Percentiles rank a stretch among this genome's conserved stretches.
Evolutionary conservation across 352 stramenopile species (phyloP).

Genomic region (Phytophthora hybrid): DNA sequence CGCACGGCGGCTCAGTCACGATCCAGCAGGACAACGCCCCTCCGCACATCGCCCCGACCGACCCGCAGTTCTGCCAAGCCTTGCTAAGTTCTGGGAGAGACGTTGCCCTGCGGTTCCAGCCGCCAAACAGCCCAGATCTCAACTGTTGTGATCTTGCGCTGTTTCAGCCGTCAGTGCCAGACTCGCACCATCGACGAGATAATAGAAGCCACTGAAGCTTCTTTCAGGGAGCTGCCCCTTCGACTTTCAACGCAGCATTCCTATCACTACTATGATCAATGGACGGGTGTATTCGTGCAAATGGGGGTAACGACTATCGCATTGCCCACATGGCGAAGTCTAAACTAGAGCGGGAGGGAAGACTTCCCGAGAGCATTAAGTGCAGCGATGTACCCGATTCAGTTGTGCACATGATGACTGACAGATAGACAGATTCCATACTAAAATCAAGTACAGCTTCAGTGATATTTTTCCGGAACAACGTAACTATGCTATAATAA

Average conservation of each 20-base stretch:
- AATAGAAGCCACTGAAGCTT: not conserved
- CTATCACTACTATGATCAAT: slow-evolving; percentile 17
- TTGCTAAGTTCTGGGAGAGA: not conserved
- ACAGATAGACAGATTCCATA: slow-evolving; percentile 15
- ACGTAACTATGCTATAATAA: slow-evolving; percentile 2
- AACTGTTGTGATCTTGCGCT: slow-evolving; percentile 8
- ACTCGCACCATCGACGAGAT: slow-evolving; percentile 9
- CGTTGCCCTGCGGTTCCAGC: slow-evolving; percentile 10
- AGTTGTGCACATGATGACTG: slow-evolving; percentile 15
- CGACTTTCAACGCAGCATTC: slow-evolving; percentile 15
- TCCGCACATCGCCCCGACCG: not conserved
- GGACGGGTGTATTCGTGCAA: slow-evolving; percentile 15
- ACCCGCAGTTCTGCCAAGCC: slow-evolving; percentile 4
- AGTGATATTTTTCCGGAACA: slow-evolving; percentile 4
- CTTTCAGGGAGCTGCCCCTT: slow-evolving; percentile 15
- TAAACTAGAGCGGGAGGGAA: slow-evolving; percentile 20
- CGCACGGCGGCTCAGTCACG: not conserved
- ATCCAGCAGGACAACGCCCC: slow-evolving; percentile 14
- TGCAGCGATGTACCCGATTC: not conserved
- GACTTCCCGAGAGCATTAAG: slow-evolving; percentile 23
- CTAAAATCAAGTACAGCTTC: slow-evolving; percentile 13
- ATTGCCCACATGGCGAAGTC: slow-evolving; percentile 17
- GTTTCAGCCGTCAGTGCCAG: slow-evolving; percentile 5
- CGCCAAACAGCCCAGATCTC: slow-evolving; percentile 15
- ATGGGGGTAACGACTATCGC: slow-evolving; percentile 10